Percentiles rank a stretch among this genome's conserved stretches.
phyloP scores from a whole-genome alignment of 129 eudicot genomes.

The Tanacetum coccineum region DNA sequence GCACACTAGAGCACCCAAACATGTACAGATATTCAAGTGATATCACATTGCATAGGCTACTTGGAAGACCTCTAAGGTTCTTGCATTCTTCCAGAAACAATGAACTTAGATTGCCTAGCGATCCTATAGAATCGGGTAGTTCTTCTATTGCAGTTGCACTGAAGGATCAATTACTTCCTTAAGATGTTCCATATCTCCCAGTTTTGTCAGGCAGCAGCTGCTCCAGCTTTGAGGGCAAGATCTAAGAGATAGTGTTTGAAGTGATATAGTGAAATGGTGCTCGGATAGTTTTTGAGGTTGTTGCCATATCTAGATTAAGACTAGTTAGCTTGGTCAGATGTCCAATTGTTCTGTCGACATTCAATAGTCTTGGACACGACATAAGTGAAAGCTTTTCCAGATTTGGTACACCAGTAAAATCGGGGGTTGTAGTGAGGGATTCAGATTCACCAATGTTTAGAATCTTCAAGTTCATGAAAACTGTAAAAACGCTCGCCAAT shows the following conservation, averaged over 20 bases:
- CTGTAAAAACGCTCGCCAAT: slow-evolving; percentile 18
- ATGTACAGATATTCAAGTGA: slow-evolving; percentile 15
- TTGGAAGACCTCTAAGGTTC: slow-evolving; percentile 24
- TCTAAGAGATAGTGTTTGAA: slow-evolving; percentile 15
- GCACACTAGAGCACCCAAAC: slow-evolving; percentile 20
- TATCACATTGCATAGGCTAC: slow-evolving; percentile 19
- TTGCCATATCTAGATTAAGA: slow-evolving; percentile 29
- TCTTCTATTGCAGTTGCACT: slow-evolving; percentile 11
- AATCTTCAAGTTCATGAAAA: slow-evolving; percentile 26
- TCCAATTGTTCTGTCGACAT: slow-evolving; percentile 35
- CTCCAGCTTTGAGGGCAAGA: slow-evolving; percentile 13
- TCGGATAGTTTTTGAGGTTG: slow-evolving; percentile 28
- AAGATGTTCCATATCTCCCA: slow-evolving; percentile 22
- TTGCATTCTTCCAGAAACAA: slow-evolving; percentile 2
- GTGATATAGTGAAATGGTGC: slow-evolving; percentile 19
- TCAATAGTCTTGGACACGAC: slow-evolving; percentile 24
- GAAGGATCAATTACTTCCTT: slow-evolving; percentile 12
- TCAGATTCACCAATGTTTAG: slow-evolving; percentile 26
- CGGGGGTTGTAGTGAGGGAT: slow-evolving; percentile 15
- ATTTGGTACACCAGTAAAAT: slow-evolving; percentile 23
- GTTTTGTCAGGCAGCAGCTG: slow-evolving; percentile 25
- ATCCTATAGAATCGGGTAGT: slow-evolving; percentile 8
- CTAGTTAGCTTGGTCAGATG: slow-evolving; percentile 16
- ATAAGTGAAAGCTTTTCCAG: slow-evolving; percentile 28
- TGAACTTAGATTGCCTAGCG: not conserved